A percentile compares a stretch with the other conserved stretches of the same genome.
Conservation (phyloP, 2,329 filamentous ascomycete genomes). For the Aureobasidium sp. region DNA sequence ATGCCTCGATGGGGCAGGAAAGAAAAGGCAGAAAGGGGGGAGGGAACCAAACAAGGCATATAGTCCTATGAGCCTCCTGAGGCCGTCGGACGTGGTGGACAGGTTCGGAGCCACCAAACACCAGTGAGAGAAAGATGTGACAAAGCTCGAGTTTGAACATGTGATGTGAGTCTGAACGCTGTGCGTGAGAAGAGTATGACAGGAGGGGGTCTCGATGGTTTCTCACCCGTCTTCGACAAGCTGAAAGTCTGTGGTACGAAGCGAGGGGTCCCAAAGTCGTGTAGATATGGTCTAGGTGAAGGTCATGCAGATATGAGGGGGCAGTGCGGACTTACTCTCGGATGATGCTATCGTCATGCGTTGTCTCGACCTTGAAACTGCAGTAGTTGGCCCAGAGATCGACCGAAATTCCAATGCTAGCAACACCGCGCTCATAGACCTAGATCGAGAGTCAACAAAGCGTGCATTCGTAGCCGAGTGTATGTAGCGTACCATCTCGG, state of each 20-base stretch:
- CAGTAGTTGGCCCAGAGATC: constrained; percentile 98
- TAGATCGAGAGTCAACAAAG: constrained; percentile 32
- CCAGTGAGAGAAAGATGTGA: not conserved
- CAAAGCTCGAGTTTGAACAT: constrained; percentile 3
- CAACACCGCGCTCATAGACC: constrained; percentile 93
- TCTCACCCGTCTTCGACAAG: constrained; percentile 16
- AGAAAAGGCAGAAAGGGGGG: not conserved
- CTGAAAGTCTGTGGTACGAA: not conserved
- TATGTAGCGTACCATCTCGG: constrained; percentile 69
- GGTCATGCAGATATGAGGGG: constrained; percentile 52
- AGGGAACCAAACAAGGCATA: constrained; percentile 15
- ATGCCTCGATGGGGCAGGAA: not conserved
- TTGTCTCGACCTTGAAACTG: constrained; percentile 95
- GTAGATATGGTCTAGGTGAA: constrained; percentile 12
- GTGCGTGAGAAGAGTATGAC: constrained; percentile 14
- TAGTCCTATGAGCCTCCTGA: not conserved
- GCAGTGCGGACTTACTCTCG: constrained; percentile 89
- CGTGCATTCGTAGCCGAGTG: constrained; percentile 4
- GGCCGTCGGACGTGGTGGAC: not conserved
- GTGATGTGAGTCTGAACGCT: constrained; percentile 12
- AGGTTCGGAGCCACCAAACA: not conserved
- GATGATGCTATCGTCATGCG: constrained; percentile 87
- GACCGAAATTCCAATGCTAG: constrained; percentile 86
- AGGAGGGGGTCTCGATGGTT: not conserved
- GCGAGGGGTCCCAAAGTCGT: constrained; percentile 3